Evolutionary conservation across 108 stramenopile genomes (phyloP).

Genomic region (Nannochloropsis gaditana): DNA sequence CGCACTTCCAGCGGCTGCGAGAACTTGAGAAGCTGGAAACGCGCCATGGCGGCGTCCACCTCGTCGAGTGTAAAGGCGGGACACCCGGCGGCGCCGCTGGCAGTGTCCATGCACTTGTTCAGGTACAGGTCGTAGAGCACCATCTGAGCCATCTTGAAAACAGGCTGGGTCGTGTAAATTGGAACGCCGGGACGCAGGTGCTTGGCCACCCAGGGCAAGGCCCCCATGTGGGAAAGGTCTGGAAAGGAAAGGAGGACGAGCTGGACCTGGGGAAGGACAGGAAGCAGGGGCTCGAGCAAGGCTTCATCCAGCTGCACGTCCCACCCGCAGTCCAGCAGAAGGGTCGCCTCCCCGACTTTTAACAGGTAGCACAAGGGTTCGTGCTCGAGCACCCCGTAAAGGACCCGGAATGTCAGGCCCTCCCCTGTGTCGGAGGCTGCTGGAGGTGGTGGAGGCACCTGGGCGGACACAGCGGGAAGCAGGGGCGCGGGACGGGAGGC

Average conservation of each 20-base stretch:
- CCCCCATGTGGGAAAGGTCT: constrained; percentile 48
- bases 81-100: not conserved
- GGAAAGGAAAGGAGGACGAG: constrained; percentile 50
- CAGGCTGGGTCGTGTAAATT: constrained; percentile 84
- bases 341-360: constrained; percentile 43
- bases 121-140: constrained; percentile 83
- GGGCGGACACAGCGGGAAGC: too few species aligned
- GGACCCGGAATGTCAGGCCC: not conserved
- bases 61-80: constrained; percentile 69
- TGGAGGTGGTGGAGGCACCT: not conserved
- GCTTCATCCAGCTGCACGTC: constrained; percentile 43
- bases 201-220: constrained; percentile 39
- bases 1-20: constrained; percentile 66
- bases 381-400: not conserved
- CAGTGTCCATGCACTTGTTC: not conserved
- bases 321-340: constrained; percentile 53
- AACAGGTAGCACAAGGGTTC: not conserved
- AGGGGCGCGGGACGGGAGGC: too few species aligned
- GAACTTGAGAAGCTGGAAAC: constrained; percentile 72
- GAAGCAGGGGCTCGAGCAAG: constrained; percentile 40
- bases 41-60: constrained; percentile 69
- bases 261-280: constrained; percentile 37
- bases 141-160: constrained; percentile 94
- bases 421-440: not conserved
- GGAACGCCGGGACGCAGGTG: constrained; percentile 55